Base-by-base conservation (phyloP, 2,329 filamentous ascomycete genomes). In the Fusarium nanum region DNA sequence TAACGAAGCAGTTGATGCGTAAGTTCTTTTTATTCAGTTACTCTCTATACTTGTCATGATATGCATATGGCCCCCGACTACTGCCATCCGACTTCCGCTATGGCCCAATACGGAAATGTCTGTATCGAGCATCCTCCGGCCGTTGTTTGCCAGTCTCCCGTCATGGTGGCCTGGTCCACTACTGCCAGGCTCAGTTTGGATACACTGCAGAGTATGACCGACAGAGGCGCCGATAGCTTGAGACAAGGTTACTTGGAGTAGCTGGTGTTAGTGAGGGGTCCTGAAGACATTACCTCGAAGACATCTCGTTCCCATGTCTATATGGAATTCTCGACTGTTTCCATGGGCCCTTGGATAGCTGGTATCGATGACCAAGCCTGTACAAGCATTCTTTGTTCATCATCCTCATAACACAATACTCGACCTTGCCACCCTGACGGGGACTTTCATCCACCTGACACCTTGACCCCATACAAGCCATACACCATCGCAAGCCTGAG, bases 1-100 rank as follows among this genome's bases (percentile, higher is more conserved):
- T 9, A 83, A 88, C 60, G 81, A 85, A 61, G 87, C 87, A 41
- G 79, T 87, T 50, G 85, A 89, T 80, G 78, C 83, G 87, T 89
- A 82, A 87, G 87, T 88, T n/a, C 73, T 49, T 49, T 57, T 48
- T 32, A 27, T 61, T 56, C 49, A 28, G 53, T 40, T 50, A 27
- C 27, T 53, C 32, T 23, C 44, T 40, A 59, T 71, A 73, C 63
- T 66, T 52, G 40, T 56, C 44, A 63, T 60, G 56, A 49, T 53
- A 40, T 42, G 49, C 58, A 27, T 25, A 41, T 41, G 60, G 52
- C 55, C 48, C 20, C 49, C 54, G 48, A 40, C 42, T 47, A 27
- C 28, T 56, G 37, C 44, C 34, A 52, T 48, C 25, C 55, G 64
- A 18, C 52, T 47, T 52, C 50, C 20, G 41, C 54, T 53, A 30